Base-by-base conservation (phyloP, 202 grass and related monocot genomes). In the Alloteropsis angusta region DNA sequence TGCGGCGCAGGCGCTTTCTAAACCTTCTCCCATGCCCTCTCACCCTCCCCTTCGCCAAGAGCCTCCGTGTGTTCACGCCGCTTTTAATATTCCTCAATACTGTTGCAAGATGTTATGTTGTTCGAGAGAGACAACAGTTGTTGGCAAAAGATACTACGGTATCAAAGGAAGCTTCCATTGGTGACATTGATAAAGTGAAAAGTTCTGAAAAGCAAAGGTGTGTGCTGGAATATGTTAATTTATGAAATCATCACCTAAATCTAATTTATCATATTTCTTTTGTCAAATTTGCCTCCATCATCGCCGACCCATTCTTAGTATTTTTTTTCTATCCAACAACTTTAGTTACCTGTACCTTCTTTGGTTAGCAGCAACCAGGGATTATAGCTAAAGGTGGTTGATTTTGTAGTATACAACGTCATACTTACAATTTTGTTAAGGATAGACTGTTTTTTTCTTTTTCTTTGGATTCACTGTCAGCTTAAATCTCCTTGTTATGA, bases 201-300 rank as follows among this genome's bases (percentile, higher is more conserved):
- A 87, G 65, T 87, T 93, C 88, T 72, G 90, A 96, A 86, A 99
- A 96, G 59, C 92, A 99, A 91, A 93, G 92, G 92, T 96, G 64
- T 82, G 53, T 18, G 35, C 56, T 38, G 15, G 63, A 57, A 53
- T 48, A 48, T 50, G 77, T 52, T 83, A 65, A 77, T 60, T 48
- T 72, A 11, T 55, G 37, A 71, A 75, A n/a, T 16, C 37, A 17
- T 78, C 16, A 35, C 30, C 30, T 78, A 72, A 82, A 58, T 72
- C 11, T 46, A 41, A 5, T 14, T 25, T 65, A 17, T 13, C 55
- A 72, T 78, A 9, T 72, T 49, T 32, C 46, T n/a, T n/a, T 41
- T 78, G 42, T 52, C 23, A 17, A 73, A 65, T 38, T 30, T 54
- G 5, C 6, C 17, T 34, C 13, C 6, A 55, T 38, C 5, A 7